Evolutionary conservation across 2,329 filamentous ascomycete genomes (phyloP).

Genomic region (Fusarium decemcellulare): DNA sequence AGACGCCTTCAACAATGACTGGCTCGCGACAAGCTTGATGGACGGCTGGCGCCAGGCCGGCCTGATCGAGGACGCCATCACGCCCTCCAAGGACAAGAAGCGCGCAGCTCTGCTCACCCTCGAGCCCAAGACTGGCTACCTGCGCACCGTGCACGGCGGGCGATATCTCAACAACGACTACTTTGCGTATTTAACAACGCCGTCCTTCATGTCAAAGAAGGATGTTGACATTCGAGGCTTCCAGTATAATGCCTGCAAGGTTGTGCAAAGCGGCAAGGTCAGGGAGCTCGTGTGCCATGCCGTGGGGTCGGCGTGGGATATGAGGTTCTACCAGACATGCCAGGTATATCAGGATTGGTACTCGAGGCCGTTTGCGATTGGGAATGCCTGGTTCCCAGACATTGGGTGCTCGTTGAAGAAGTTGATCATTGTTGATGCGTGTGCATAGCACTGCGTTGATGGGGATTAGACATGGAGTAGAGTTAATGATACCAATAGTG

Average conservation of each 20-base stretch:
- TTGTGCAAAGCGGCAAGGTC: background rate
- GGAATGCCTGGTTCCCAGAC: too few relatives aligned
- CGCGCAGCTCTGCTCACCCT: background rate
- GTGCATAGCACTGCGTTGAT: background rate
- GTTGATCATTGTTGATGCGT: slow-evolving; percentile 1
- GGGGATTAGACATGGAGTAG: background rate
- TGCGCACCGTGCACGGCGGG: background rate
- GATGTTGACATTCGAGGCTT: background rate
- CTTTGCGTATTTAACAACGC: background rate
- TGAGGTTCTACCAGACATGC: slow-evolving; percentile 19
- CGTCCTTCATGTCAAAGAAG: background rate
- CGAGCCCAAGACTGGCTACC: slow-evolving; percentile 1
- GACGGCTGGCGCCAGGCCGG: background rate
- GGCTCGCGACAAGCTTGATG: background rate
- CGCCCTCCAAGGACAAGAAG: background rate
- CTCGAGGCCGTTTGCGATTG: background rate
- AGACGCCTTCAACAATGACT: slow-evolving; percentile 8
- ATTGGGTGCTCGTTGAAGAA: background rate
- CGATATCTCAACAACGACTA: slow-evolving; percentile 4
- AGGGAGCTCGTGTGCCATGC: slow-evolving; percentile 15
- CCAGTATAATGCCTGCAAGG: background rate
- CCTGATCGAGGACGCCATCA: background rate
- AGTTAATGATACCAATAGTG: too few relatives aligned
- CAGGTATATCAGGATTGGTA: background rate
- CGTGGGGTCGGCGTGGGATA: background rate